These are phyloP conservation scores for Sporothrix pseudoabietina DNA, from an alignment of 2,329 filamentous ascomycete species.

Conservation along the genomic window DNA sequence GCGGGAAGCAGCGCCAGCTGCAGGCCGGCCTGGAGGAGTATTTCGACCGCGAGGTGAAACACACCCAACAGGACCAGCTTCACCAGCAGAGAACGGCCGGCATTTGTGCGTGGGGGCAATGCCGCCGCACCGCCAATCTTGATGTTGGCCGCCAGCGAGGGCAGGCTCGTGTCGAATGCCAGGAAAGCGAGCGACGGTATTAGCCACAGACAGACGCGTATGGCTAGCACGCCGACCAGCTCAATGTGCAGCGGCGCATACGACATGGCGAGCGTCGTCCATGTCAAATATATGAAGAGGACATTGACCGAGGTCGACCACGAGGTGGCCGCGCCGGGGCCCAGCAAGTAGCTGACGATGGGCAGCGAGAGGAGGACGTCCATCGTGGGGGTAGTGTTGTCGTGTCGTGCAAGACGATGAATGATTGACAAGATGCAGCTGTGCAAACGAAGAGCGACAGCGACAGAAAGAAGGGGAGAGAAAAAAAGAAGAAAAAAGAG, in stretches of 20 bases:
- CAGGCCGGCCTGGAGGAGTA: constrained; percentile 48
- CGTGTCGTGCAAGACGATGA: not conserved
- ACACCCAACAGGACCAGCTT: constrained; percentile 46
- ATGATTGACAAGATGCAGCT: not conserved
- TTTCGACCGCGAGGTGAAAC: constrained; percentile 50
- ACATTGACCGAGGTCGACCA: constrained; percentile 81
- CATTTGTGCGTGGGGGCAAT: constrained; percentile 50
- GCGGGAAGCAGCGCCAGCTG: constrained; percentile 47
- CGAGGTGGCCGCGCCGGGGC: constrained; percentile 62
- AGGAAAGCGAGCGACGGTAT: constrained; percentile 73
- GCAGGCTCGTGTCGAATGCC: constrained; percentile 69
- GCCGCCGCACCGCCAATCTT: constrained; percentile 64
- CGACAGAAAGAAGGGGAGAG: too few species aligned
- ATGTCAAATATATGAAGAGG: constrained; percentile 88
- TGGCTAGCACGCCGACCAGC: constrained; percentile 66
- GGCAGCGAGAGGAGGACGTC: constrained; percentile 73
- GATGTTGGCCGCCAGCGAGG: constrained; percentile 67
- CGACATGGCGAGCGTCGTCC: constrained; percentile 78
- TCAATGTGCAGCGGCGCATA: constrained; percentile 76
- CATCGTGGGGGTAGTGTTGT: constrained; percentile 44
- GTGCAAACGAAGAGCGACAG: not conserved
- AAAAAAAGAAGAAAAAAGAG: not conserved
- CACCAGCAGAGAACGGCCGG: constrained; percentile 40
- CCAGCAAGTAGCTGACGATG: constrained; percentile 67
- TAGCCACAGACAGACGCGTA: constrained; percentile 71